These are phyloP conservation scores for Pachysolen tannophilus DNA, from an alignment of 805 yeast species.

Conservation along the genomic window DNA sequence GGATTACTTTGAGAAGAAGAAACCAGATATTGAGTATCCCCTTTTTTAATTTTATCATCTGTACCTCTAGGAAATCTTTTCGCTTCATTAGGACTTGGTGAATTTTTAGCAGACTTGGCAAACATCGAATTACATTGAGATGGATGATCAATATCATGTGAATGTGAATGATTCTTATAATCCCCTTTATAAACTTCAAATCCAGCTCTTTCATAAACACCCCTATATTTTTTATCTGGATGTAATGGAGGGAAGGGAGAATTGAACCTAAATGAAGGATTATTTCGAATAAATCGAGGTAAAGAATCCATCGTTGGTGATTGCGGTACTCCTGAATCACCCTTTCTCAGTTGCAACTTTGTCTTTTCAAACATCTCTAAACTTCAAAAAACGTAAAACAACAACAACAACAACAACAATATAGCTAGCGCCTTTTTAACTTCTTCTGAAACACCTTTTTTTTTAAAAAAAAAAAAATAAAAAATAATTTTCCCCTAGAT, in stretches of 20 bases:
- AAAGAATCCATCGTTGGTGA: conserved; percentile 19
- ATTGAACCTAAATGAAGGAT: conserved; percentile 28
- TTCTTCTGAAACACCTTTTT: too few relatives aligned
- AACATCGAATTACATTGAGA: conserved; percentile 5
- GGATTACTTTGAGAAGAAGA: too few relatives aligned
- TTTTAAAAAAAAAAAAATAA: too few relatives aligned
- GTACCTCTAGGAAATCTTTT: background rate
- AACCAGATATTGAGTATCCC: too few relatives aligned
- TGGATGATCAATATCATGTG: conserved; percentile 5
- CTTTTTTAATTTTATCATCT: too few relatives aligned
- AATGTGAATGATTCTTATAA: conserved; percentile 2
- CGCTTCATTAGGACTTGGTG: conserved; percentile 2
- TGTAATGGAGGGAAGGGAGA: conserved; percentile 68
- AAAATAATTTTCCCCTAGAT: too few relatives aligned
- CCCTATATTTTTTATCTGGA: conserved; percentile 49
- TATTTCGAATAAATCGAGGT: conserved; percentile 23
- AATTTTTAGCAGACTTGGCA: conserved; percentile 1
- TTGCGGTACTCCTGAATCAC: conserved; percentile 11
- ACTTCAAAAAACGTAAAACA: too few relatives aligned
- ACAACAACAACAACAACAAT: background rate
- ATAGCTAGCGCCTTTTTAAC: background rate
- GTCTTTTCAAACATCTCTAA: conserved; percentile 1
- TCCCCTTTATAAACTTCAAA: conserved; percentile 46
- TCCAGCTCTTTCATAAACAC: conserved; percentile 79
- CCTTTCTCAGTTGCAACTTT: conserved; percentile 1